These are phyloP conservation scores for Dovyalis caffra DNA, from an alignment of 345 rosid genomes.

Conservation along the genomic window DNA sequence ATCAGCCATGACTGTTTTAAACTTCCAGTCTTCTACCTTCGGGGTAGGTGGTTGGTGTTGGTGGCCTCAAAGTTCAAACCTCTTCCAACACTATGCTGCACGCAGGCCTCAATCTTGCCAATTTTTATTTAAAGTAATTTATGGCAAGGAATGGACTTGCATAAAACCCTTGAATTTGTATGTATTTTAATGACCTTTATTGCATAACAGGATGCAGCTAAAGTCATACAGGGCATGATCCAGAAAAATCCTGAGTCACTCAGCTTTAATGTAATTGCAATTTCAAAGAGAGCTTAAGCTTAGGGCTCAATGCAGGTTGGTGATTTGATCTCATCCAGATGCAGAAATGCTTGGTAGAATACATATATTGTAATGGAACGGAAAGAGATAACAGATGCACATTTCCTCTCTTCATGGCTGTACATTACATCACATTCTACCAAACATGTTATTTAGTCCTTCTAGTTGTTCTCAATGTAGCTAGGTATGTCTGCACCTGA, in stretches of 20 bases:
- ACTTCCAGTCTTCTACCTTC: neutral
- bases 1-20: too few species aligned
- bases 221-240: slow-evolving; percentile 68
- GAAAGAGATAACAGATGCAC: too few species aligned
- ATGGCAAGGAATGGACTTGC: neutral
- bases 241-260: slow-evolving; percentile 71
- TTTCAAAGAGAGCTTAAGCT: slow-evolving; percentile 34
- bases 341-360: too few species aligned
- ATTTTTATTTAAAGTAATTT: too few species aligned
- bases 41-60: neutral
- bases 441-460: neutral
- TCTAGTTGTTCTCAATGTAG: neutral
- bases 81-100: neutral
- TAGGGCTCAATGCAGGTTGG: slow-evolving; percentile 6
- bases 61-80: neutral
- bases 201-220: slow-evolving; percentile 65
- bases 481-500: neutral
- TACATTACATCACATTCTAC: too few species aligned
- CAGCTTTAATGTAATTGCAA: slow-evolving; percentile 81
- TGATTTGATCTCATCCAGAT: neutral
- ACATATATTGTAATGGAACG: too few species aligned
- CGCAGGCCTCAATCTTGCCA: too few species aligned
- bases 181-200: neutral
- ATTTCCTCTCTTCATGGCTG: too few species aligned
- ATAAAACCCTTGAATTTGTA: neutral